phyloP scores from a whole-genome alignment of 2,329 filamentous ascomycete genomes.

The Penicillium hesseltinei region DNA sequence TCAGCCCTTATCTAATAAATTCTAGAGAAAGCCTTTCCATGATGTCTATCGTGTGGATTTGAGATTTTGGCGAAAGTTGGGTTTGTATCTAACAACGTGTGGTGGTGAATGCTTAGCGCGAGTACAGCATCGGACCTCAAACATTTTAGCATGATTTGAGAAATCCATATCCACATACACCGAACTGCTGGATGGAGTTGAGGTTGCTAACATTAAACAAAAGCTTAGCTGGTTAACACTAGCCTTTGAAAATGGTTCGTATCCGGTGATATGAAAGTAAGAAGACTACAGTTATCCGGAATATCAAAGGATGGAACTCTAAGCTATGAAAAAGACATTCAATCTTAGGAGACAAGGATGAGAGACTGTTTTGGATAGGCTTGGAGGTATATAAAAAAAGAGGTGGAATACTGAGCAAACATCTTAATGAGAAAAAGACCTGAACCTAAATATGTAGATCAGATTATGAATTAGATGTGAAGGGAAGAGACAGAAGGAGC shows the following conservation, averaged over 20 bases:
- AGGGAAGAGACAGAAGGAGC: neutral
- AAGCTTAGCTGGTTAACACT: neutral
- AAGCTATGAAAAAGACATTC: neutral
- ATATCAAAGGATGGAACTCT: no score
- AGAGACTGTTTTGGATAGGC: neutral
- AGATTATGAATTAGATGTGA: neutral
- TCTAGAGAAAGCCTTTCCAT: neutral
- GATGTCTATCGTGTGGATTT: neutral
- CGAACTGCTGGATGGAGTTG: neutral
- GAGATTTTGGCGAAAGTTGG: neutral
- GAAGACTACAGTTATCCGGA: no score
- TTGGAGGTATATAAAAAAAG: neutral
- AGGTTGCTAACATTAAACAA: neutral
- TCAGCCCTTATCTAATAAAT: neutral
- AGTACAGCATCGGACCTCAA: neutral
- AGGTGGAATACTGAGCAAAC: neutral
- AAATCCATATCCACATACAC: neutral
- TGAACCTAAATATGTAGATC: neutral
- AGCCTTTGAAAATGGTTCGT: no score
- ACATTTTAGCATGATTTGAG: neutral
- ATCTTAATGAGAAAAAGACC: neutral
- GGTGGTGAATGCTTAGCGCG: neutral
- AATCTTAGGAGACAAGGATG: neutral
- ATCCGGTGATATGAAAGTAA: neutral
- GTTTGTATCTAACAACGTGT: neutral